A percentile compares a stretch with the other conserved stretches of the same genome.
Conservation (phyloP, 2,329 filamentous ascomycete species). For the Colletotrichum higginsianum region DNA sequence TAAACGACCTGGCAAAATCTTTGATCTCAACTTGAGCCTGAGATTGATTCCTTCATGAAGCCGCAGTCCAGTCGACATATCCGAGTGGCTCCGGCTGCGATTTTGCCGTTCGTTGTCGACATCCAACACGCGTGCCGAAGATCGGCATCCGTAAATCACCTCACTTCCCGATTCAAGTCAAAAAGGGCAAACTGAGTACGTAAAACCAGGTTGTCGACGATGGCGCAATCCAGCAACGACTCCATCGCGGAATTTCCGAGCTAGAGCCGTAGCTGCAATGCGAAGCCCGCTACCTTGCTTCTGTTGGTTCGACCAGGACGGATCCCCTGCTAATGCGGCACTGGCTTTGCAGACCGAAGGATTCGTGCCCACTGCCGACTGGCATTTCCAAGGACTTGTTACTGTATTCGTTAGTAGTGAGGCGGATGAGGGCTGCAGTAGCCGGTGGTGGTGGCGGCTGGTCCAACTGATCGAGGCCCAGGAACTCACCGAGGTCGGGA, state of each 20-base stretch:
- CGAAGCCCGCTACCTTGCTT: neutral
- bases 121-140: neutral
- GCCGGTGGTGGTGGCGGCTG: neutral
- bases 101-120: too few species aligned
- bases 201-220: conserved; percentile 1
- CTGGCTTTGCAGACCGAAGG: neutral
- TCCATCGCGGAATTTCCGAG: conserved; percentile 12
- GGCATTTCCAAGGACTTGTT: neutral
- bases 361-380: neutral
- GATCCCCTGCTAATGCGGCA: neutral
- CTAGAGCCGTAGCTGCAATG: conserved; percentile 22
- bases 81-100: neutral
- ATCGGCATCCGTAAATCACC: neutral
- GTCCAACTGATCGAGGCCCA: neutral
- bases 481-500: neutral
- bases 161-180: neutral
- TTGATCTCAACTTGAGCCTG: neutral
- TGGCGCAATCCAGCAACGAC: conserved; percentile 21
- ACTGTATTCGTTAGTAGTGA: neutral
- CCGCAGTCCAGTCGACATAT: neutral
- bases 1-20: too few species aligned
- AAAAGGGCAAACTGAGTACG: conserved; percentile 1
- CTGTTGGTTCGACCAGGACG: neutral
- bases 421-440: neutral
- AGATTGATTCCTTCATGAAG: accelerated